Base-by-base conservation (phyloP, 306 rosid species). In the Corylus americana region DNA sequence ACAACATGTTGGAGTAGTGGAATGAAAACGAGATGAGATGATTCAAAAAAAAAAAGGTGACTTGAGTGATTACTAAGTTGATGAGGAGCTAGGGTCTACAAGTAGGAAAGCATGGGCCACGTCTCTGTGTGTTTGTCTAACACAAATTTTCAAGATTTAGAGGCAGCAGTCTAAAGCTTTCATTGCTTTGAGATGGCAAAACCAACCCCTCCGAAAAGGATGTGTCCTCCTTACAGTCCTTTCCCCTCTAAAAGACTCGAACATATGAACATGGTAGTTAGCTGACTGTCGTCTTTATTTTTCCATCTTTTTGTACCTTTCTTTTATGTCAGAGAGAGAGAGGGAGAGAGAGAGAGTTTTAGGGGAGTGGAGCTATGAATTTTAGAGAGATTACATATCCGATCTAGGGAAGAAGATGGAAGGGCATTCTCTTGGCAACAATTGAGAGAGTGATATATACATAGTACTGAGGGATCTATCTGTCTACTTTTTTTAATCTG, bases 181-280 rank as follows among this genome's bases (percentile, higher is more conserved):
- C 82, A 84, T 77, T 83, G 85, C 86, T 86, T 88, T 86, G 80
- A 85, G 85, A 83, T 83, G 79, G 87, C 78, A 83, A 85, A 87
- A 80, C 84, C 80, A 83, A 84, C 77, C 82, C 83, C 80, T 82
- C 12, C 74, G 85, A 85, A 90, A 92, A 87, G 86, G 89, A 88
- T 88, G 86, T 85, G 87, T 78, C 91, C 71, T 88, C 70, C 85
- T 39, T 39, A 3, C 44, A 39, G 44, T 39, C 44, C 45, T 82
- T 80, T 83, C 45, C 82, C 80, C 84, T 85, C 66, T 42, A 55
- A 49, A 69, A 78, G 82, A 73, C 87, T 82, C 76, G 83, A 85
- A 86, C 87, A 83, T 69, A 85, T 76, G 90, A 86, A 83, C 87
- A 92, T 84, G 88, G 94, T 88, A 85, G 91, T 84, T 90, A 83